These are phyloP conservation scores for Monosporozyma solicola DNA, from an alignment of 805 yeast genomes.

Conservation along the genomic window DNA sequence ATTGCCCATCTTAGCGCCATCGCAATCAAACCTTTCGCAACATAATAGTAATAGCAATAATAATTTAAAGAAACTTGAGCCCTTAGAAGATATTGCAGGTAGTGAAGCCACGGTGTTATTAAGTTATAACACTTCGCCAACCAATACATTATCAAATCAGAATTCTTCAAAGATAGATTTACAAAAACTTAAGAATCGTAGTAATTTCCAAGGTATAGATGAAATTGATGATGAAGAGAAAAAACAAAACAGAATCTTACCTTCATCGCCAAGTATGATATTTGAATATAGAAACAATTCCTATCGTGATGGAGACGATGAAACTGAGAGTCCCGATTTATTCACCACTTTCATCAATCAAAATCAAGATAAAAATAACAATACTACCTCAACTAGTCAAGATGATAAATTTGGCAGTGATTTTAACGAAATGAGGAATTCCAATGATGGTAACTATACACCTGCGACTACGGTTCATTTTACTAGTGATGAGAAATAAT, in stretches of 20 bases:
- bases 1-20: conserved; percentile 17
- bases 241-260: conserved; percentile 23
- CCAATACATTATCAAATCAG: neutral
- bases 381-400: neutral
- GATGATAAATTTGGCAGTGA: conserved; percentile 5
- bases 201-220: conserved; percentile 2
- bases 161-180: neutral
- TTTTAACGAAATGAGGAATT: conserved; percentile 6
- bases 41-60: neutral
- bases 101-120: conserved; percentile 8
- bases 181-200: neutral
- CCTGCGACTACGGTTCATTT: conserved; percentile 21
- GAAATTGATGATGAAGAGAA: conserved; percentile 18
- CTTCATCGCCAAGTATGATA: conserved; percentile 28
- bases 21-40: neutral
- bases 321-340: conserved; percentile 14
- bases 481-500: conserved; percentile 6
- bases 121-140: conserved; percentile 6
- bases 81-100: neutral
- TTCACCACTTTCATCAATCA: conserved; percentile 18
- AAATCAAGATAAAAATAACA: neutral
- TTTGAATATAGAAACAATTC: conserved; percentile 15
- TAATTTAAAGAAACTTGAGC: neutral
- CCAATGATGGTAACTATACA: conserved; percentile 10
- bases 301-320: conserved; percentile 7